Evolutionary conservation across 257 asterid species (phyloP), one percentile per base, ranked within the genome.

Genomic region (Capsicum pubescens): DNA sequence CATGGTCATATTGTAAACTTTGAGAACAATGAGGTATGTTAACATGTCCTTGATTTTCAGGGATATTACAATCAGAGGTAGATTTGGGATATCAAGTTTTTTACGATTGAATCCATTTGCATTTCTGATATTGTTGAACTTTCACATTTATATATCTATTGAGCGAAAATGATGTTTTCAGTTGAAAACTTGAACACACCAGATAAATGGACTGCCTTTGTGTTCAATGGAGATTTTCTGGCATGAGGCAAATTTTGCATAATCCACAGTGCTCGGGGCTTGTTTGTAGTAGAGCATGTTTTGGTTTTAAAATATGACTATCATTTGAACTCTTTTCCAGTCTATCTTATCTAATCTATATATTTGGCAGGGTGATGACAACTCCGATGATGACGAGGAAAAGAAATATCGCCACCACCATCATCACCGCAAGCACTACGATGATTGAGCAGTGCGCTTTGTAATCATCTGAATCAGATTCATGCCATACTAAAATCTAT

Each of bases 361-460:
- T 72, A 9, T 64, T 46, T 85, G 63, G 80, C 89, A 90, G 93
- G 92, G 90, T 61, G 86, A 85, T 74, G 85, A 82, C 12, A 63
- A 87, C 11, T 83, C 89, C 4, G 90, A 87, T 26, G 85, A 84
- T 13, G 90, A 88, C 1, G 89, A 87, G 11, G 90, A 87, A 84
- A 84, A 61, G 80, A 78, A 76, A 76, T 76, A 72, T 1, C 82
- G 64, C 84, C 59, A 48, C 67, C 87, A 86, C 36, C 87, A 86
- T 19, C 87, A 84, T 87, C 90, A 85, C 81, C 91, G 89, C 89
- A 86, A 84, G 84, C 92, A 91, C 82, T 90, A 89, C 13, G 91
- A 90, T 48, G 92, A 92, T 52, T 88, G 78, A 72, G 74, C 68
- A 16, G 50, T 11, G 44, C 50, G 42, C 60, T 42, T 12, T 54